Evolutionary conservation across 1,284 basidiomycete species (phyloP).

Genomic region (Pyrrhoderma noxium): DNA sequence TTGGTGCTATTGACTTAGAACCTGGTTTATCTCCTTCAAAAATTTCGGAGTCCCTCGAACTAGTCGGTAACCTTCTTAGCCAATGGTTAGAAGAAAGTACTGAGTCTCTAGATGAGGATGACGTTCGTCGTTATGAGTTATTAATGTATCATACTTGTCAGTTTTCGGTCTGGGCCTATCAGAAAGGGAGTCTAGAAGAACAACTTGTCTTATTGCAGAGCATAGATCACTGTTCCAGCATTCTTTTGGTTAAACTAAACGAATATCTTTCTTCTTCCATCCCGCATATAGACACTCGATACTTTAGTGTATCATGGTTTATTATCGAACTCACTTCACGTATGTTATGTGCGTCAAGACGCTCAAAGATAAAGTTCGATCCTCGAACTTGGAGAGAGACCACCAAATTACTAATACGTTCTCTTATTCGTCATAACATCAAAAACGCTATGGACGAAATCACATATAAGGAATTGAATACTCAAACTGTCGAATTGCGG

Average conservation of each 20-base stretch:
- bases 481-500: constrained; percentile 29
- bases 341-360: constrained; percentile 22
- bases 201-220: background rate
- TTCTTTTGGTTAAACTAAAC: background rate
- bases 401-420: constrained; percentile 37
- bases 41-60: constrained; percentile 35
- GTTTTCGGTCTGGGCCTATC: constrained; percentile 33
- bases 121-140: constrained; percentile 32
- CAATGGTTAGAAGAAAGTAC: constrained; percentile 10
- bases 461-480: constrained; percentile 32
- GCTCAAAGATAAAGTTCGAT: constrained; percentile 23
- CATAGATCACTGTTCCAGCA: background rate
- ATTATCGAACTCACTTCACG: constrained; percentile 50
- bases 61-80: constrained; percentile 38
- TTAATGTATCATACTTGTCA: constrained; percentile 34
- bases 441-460: constrained; percentile 40
- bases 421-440: constrained; percentile 50
- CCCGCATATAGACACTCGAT: constrained; percentile 5
- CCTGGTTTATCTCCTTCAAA: constrained; percentile 31
- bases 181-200: background rate
- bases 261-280: background rate
- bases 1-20: constrained; percentile 35
- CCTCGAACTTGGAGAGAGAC: constrained; percentile 21
- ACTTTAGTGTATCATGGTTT: constrained; percentile 51
- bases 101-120: constrained; percentile 8